Evolutionary conservation across 495 filamentous ascomycete genomes (phyloP).

Genomic region (Melanomma pulvis-pyrius): DNA sequence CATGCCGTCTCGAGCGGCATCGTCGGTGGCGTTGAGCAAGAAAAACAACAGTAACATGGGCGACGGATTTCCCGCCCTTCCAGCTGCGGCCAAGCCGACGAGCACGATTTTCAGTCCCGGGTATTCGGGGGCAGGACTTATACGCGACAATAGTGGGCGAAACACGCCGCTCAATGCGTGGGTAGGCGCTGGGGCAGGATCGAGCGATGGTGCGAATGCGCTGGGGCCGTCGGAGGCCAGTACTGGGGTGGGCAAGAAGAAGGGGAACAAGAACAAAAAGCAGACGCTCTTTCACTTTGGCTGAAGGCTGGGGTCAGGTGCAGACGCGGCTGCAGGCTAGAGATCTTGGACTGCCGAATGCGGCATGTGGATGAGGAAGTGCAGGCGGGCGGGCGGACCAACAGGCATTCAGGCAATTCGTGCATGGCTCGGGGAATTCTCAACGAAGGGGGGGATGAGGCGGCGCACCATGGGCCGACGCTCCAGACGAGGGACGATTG

Average conservation of each 20-base stretch:
- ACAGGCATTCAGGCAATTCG: conserved; percentile 7
- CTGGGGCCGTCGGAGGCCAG: neutral
- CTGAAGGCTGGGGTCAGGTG: conserved; percentile 24
- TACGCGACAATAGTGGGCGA: conserved; percentile 60
- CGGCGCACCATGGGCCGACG: too few species aligned
- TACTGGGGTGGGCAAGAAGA: conserved; percentile 61
- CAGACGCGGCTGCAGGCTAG: conserved; percentile 24
- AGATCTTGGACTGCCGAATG: conserved; percentile 14
- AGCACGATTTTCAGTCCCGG: conserved; percentile 72
- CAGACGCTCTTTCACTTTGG: conserved; percentile 66
- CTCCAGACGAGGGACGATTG: too few species aligned
- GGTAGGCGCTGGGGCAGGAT: conserved; percentile 41
- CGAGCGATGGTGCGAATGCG: neutral
- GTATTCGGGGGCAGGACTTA: conserved; percentile 70
- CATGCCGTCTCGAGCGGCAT: conserved; percentile 38
- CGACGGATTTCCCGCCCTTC: conserved; percentile 82
- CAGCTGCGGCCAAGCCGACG: conserved; percentile 74
- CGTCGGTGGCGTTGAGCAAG: conserved; percentile 41
- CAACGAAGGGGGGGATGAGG: neutral
- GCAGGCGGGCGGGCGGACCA: neutral
- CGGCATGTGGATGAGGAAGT: conserved; percentile 2
- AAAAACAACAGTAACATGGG: conserved; percentile 33
- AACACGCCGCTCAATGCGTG: conserved; percentile 49
- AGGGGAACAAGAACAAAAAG: conserved; percentile 79
- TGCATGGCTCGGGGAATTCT: neutral